phyloP scores from a whole-genome alignment of 495 filamentous ascomycete genomes.

The Gamarada debralockiae region DNA sequence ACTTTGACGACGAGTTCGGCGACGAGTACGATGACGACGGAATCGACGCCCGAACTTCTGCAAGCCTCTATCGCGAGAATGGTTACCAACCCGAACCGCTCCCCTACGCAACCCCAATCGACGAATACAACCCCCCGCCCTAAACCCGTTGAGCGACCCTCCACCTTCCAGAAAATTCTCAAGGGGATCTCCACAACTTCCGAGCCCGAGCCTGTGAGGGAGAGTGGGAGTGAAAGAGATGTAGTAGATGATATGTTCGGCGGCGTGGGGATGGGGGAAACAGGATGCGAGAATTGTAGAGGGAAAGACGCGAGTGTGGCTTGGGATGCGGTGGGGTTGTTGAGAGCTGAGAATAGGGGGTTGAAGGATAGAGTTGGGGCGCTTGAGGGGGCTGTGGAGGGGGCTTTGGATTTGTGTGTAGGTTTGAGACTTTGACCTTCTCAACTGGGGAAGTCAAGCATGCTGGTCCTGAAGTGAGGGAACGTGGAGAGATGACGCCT shows the following conservation, averaged over 20 bases:
- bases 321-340: conserved; percentile 64
- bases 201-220: not conserved
- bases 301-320: conserved; percentile 61
- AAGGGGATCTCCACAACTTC: conserved; percentile 32
- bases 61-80: too few relatives aligned
- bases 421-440: not conserved
- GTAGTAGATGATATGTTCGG: not conserved
- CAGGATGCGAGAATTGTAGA: conserved; percentile 56
- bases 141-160: conserved; percentile 29
- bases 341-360: conserved; percentile 69
- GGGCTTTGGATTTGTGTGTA: conserved; percentile 52
- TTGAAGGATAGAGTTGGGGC: conserved; percentile 64
- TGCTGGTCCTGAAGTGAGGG: too few relatives aligned
- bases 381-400: conserved; percentile 66
- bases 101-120: not conserved
- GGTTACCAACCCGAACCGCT: not conserved
- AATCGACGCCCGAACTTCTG: not conserved
- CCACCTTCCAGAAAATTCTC: conserved; percentile 47
- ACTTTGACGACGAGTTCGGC: conserved; percentile 34
- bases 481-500: too few relatives aligned
- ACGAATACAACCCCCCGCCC: conserved; percentile 16
- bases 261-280: conserved; percentile 15
- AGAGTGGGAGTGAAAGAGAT: not conserved
- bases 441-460: too few relatives aligned
- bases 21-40: not conserved